Conservation (phyloP, 768 basidiomycete species). For the Termitomyces sp. region DNA sequence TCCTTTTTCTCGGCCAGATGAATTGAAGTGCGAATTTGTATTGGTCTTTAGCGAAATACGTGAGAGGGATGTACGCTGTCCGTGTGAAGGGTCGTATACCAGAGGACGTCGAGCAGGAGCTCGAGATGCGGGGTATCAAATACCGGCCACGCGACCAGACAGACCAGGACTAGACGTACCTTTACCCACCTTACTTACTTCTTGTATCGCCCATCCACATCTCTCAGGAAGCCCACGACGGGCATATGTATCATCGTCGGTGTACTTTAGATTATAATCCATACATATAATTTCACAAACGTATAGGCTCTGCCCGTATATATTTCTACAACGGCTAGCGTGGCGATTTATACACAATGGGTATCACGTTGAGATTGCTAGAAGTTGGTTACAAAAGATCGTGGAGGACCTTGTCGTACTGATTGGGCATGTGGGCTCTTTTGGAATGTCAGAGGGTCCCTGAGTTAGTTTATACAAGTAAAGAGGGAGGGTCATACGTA, state of each 20-base stretch:
- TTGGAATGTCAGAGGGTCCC: not conserved
- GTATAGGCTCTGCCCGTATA: not conserved
- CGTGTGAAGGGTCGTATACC: constrained; percentile 84
- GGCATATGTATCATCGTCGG: not conserved
- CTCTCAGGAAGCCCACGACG: not conserved
- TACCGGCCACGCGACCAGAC: constrained; percentile 85
- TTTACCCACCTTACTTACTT: not conserved
- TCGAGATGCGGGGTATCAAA: constrained; percentile 72
- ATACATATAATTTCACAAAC: not conserved
- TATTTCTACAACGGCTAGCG: not conserved
- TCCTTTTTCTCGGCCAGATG: not conserved
- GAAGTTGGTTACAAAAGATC: constrained; percentile 48
- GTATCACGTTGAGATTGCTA: not conserved
- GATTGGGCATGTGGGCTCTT: constrained; percentile 76
- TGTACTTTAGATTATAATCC: constrained; percentile 10
- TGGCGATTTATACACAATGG: constrained; percentile 1
- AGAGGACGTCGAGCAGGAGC: constrained; percentile 79
- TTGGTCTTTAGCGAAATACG: constrained; percentile 74
- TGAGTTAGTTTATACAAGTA: not conserved
- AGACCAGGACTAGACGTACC: constrained; percentile 54
- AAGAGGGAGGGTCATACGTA: constrained; percentile 25
- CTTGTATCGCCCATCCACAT: not conserved
- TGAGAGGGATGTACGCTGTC: constrained; percentile 90
- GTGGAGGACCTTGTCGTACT: constrained; percentile 73
- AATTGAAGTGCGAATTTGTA: not conserved